Conservation (phyloP, 805 yeast genomes). For the Metschnikowia cerradonensis region DNA sequence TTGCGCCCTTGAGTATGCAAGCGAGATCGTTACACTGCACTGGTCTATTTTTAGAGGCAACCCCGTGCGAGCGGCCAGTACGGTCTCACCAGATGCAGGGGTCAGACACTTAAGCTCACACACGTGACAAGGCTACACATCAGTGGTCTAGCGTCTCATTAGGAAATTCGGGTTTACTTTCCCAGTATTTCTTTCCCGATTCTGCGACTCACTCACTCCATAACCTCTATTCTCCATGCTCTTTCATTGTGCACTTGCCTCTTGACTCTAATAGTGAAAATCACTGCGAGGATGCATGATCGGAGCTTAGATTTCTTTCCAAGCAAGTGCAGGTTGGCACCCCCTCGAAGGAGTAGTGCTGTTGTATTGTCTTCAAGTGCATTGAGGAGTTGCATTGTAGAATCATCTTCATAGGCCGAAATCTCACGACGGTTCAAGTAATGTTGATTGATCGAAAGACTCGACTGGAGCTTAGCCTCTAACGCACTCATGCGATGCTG, state of each 20-base stretch:
- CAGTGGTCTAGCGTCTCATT: too few species aligned
- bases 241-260: slow-evolving; percentile 1
- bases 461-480: slow-evolving; percentile 9
- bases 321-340: background rate
- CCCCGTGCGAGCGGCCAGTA: background rate
- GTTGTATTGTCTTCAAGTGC: background rate
- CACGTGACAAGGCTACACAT: background rate
- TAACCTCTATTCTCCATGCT: background rate
- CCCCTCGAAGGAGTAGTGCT: background rate
- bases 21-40: slow-evolving; percentile 1
- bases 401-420: slow-evolving; percentile 1
- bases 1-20: background rate
- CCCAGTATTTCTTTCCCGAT: background rate
- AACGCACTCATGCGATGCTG: slow-evolving; percentile 7
- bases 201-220: background rate
- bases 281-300: slow-evolving; percentile 13
- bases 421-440: background rate
- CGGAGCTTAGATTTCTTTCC: slow-evolving; percentile 6
- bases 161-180: too few species aligned
- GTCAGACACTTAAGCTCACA: background rate
- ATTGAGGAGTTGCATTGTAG: slow-evolving; percentile 11
- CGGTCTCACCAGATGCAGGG: background rate
- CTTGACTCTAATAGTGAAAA: slow-evolving; percentile 13
- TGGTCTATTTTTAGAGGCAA: background rate
- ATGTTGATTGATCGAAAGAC: slow-evolving; percentile 7